These are phyloP conservation scores for Croton setiger DNA, from an alignment of 441 rosid species.

Conservation along the genomic window DNA sequence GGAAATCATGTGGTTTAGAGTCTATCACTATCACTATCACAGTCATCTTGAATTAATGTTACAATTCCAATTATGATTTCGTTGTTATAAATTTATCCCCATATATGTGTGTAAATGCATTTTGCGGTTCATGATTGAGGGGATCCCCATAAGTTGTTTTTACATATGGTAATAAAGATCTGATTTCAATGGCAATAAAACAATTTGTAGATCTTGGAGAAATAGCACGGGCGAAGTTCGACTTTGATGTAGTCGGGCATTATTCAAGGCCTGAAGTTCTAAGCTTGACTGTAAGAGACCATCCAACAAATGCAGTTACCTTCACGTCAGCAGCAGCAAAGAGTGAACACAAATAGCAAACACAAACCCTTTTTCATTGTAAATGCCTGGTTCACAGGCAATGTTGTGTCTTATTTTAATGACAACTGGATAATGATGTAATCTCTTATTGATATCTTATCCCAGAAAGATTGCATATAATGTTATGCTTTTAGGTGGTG, in stretches of 20 bases:
- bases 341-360: slow-evolving; percentile 30
- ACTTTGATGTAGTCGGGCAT: slow-evolving; percentile 91
- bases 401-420: neutral
- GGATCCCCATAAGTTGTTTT: neutral
- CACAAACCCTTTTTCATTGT: neutral
- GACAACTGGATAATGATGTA: no score
- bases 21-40: neutral
- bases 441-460: no score
- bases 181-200: slow-evolving; percentile 10
- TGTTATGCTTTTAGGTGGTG: no score
- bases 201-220: slow-evolving; percentile 76
- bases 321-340: slow-evolving; percentile 45
- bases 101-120: neutral
- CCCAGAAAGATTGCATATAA: no score
- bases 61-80: no score
- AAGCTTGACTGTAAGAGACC: slow-evolving; percentile 76
- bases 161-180: neutral
- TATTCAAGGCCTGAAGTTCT: slow-evolving; percentile 91
- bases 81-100: neutral
- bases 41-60: neutral
- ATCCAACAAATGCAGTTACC: slow-evolving; percentile 63
- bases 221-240: slow-evolving; percentile 78
- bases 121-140: neutral
- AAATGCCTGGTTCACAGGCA: neutral
- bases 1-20: no score